Evolutionary conservation across 2,329 filamentous ascomycete genomes (phyloP).

Genomic region (Exutisphaerella laricina): DNA sequence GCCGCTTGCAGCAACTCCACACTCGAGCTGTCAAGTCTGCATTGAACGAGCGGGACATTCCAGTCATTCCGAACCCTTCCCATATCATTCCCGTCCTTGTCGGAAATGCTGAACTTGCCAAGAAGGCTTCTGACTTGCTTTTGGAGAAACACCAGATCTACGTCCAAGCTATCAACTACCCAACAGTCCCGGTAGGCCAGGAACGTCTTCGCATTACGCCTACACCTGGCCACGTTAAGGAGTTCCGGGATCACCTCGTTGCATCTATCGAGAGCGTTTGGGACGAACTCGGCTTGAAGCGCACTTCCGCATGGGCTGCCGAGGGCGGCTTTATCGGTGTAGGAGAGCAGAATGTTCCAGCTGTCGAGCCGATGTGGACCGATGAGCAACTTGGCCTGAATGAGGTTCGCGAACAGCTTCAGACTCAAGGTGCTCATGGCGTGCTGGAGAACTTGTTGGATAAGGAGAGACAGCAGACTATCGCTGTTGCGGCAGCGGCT

Average conservation of each 20-base stretch:
- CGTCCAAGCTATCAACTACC: constrained; percentile 98
- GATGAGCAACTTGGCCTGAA: constrained; percentile 78
- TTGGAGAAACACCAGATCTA: constrained; percentile 89
- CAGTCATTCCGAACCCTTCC: constrained; percentile 94
- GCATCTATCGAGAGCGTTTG: constrained; percentile 81
- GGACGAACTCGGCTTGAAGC: constrained; percentile 81
- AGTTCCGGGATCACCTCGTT: constrained; percentile 80
- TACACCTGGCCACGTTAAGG: constrained; percentile 82
- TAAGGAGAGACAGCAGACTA: constrained; percentile 41
- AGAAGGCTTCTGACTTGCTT: constrained; percentile 85
- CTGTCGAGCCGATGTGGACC: constrained; percentile 77
- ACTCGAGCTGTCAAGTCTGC: constrained; percentile 90
- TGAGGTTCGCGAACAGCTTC: constrained; percentile 58
- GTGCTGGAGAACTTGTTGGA: constrained; percentile 47
- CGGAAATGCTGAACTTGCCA: constrained; percentile 87
- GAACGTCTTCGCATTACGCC: constrained; percentile 94
- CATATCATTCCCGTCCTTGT: constrained; percentile 95
- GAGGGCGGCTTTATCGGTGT: constrained; percentile 94
- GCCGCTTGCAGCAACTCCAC: constrained; percentile 89
- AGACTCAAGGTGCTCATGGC: constrained; percentile 38
- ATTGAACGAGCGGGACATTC: constrained; percentile 73
- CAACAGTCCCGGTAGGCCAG: constrained; percentile 95
- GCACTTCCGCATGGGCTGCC: constrained; percentile 84
- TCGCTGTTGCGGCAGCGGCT: constrained; percentile 41
- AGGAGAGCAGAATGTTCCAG: constrained; percentile 60